These are phyloP conservation scores for Dactylorhiza incarnata DNA, from an alignment of 106 monocot species.

Conservation along the genomic window DNA sequence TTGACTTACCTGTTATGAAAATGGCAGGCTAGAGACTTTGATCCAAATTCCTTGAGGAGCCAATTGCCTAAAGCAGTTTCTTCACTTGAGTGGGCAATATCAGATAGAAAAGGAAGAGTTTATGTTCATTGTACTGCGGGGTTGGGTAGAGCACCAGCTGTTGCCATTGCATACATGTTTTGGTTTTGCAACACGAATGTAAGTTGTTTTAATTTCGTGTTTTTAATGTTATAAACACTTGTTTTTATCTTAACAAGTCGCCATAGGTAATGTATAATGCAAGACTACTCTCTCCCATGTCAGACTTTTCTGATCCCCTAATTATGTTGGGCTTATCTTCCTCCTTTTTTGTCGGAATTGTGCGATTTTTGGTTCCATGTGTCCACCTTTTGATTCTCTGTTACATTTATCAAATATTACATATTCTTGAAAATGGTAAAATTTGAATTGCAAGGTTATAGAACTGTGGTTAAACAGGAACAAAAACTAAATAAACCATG, in stretches of 20 bases:
- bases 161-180: conserved; percentile 80
- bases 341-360: too few species aligned
- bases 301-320: neutral
- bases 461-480: neutral
- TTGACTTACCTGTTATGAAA: neutral
- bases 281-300: neutral
- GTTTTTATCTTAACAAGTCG: neutral
- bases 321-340: too few species aligned
- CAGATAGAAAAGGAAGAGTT: conserved; percentile 65
- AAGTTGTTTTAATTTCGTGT: conserved; percentile 15
- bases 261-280: neutral
- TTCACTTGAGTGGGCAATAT: conserved; percentile 83
- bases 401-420: neutral
- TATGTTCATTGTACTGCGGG: conserved; percentile 93
- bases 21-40: conserved; percentile 74
- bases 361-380: too few species aligned
- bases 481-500: neutral
- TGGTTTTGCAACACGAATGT: conserved; percentile 87
- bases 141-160: conserved; percentile 87
- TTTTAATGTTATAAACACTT: neutral
- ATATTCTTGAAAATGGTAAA: neutral
- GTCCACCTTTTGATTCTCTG: too few species aligned
- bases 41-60: conserved; percentile 70
- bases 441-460: neutral
- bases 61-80: conserved; percentile 86